Base-by-base conservation (phyloP, 2,329 filamentous ascomycete species). In the Aspergillus pseudoviridinutans region DNA sequence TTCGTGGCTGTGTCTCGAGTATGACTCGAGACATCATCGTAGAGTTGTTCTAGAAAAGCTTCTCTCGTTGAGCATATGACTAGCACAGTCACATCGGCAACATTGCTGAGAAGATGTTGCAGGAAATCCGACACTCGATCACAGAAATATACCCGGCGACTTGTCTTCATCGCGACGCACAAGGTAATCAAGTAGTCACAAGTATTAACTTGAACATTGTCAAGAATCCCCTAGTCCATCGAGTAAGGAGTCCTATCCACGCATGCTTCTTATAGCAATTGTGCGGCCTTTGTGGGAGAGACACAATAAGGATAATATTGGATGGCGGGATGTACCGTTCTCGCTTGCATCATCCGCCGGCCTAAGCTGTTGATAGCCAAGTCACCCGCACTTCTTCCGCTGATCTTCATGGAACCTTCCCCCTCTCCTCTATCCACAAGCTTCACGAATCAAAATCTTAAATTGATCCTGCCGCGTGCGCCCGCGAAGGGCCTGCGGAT, bases 21-120 rank as follows among this genome's bases (percentile, higher is more conserved):
- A 51, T 69, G 60, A 22, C 59, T 51, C 20, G 70, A 68, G 51
- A 85, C 68, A 28, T 86, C 80, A 12, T 78, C 67, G 41, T 78
- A 66, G 22, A 93, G 77, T 22, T 85, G 78, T 2, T 79, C 70
- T 10, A 92, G 71, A 66, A 96, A 96, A 2, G 81, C 79, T 0
- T 82, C 75, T 57, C 83, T 84, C 0, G 84, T 79, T 17, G 82
- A 85, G 72, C 91, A 92, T 60, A 96, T 76, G 58, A 96, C 73
- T 49, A 96, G 73, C 0, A 85, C 88, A 0, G 86, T 88, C 2
- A 84, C 84, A 55, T 83, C 72, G 3, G 71, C 64, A 58, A 86
- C 80, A 42, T 79, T 73, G 4, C 81, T 72, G 54, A 93, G 74
- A 53, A 93, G 74, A 68, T 86, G 82, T 53, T 82, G 77, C 50